phyloP scores from a whole-genome alignment of 345 rosid genomes.

The Ricinus communis region DNA sequence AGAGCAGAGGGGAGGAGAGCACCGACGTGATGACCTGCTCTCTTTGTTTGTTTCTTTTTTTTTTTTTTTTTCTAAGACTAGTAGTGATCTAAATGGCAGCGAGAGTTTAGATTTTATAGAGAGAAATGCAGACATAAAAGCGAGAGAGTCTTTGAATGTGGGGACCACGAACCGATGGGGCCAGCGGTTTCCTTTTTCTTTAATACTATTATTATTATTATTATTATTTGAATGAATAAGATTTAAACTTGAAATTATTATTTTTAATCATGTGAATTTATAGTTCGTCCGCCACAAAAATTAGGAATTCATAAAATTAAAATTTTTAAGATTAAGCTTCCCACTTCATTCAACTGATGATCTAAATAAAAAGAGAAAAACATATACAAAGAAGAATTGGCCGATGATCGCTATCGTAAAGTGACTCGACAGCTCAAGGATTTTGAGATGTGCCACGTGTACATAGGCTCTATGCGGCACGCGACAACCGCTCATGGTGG shows the following conservation, averaged over 20 bases:
- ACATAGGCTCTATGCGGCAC: slow-evolving; percentile 49
- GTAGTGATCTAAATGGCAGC: background rate
- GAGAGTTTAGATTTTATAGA: slow-evolving; percentile 31
- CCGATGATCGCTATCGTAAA: background rate
- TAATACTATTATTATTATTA: too few relatives aligned
- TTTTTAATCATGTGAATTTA: too few relatives aligned
- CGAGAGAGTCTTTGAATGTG: background rate
- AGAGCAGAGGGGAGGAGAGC: slow-evolving; percentile 10
- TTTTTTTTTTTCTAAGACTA: too few relatives aligned
- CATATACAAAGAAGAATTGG: too few relatives aligned
- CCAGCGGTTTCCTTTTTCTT: background rate
- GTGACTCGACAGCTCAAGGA: slow-evolving; percentile 24
- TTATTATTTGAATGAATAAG: too few relatives aligned
- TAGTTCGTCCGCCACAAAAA: too few relatives aligned
- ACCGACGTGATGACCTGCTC: slow-evolving; percentile 8
- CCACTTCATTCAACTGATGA: too few relatives aligned
- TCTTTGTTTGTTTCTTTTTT: too few relatives aligned
- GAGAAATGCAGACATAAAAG: slow-evolving; percentile 9
- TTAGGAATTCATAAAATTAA: too few relatives aligned
- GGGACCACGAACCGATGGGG: background rate
- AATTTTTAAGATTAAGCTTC: too few relatives aligned
- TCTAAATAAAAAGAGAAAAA: too few relatives aligned
- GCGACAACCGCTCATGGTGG: slow-evolving; percentile 54
- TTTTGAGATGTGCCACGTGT: slow-evolving; percentile 39
- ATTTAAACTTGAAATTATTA: too few relatives aligned